phyloP scores from a whole-genome alignment of 148 eudicot genomes.

The Spergularia marina region DNA sequence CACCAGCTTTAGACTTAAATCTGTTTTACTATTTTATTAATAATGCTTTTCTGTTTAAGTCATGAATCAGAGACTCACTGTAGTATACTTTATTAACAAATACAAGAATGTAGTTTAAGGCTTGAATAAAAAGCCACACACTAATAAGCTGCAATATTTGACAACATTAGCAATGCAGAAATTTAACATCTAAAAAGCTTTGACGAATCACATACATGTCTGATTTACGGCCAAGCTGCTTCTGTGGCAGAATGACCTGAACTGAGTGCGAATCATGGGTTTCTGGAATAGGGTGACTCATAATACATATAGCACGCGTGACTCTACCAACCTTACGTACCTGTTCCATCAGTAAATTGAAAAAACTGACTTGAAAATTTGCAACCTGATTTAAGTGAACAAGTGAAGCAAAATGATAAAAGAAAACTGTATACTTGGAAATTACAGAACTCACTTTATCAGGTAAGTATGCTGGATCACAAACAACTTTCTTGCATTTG shows the following conservation, averaged over 20 bases:
- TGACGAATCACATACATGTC: conserved; percentile 65
- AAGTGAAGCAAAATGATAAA: background rate
- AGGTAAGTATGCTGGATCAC: conserved; percentile 91
- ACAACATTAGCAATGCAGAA: background rate
- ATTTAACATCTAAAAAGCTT: background rate
- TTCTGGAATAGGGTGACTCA: conserved; percentile 91
- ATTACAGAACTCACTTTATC: conserved; percentile 52
- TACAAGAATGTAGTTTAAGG: no score
- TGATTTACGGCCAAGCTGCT: conserved; percentile 89
- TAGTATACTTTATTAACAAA: no score
- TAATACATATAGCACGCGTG: conserved; percentile 90
- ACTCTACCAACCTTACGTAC: conserved; percentile 86
- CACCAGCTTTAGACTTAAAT: no score
- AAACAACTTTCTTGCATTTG: conserved; percentile 91
- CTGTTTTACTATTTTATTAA: no score
- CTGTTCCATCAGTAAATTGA: conserved; percentile 33
- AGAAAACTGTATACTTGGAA: background rate
- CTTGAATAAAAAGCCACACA: background rate
- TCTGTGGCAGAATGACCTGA: conserved; percentile 92
- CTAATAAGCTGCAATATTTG: background rate
- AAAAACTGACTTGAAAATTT: background rate
- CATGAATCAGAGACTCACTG: no score
- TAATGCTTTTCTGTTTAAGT: no score
- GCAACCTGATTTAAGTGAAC: background rate
- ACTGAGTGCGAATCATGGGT: conserved; percentile 88